These are phyloP conservation scores for Verticillium albo-atrum DNA, from an alignment of 2,329 filamentous ascomycete genomes.

Conservation along the genomic window DNA sequence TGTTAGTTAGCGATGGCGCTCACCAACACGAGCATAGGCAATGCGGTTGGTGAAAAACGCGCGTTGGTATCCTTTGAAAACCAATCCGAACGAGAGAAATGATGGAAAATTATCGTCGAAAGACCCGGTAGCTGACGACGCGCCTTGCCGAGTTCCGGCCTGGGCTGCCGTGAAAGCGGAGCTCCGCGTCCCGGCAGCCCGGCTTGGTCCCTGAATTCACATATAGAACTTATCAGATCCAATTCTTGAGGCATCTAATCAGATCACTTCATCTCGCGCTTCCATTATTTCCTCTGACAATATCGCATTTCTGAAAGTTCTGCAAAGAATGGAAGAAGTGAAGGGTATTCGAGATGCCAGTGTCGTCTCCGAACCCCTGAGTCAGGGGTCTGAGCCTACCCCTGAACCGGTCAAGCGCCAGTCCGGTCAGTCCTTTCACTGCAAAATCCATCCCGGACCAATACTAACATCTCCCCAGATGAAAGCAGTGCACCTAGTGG, in stretches of 20 bases:
- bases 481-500: conserved; percentile 4
- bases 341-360: background rate
- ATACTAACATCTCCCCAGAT: conserved; percentile 1
- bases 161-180: background rate
- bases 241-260: background rate
- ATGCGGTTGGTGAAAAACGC: background rate
- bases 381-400: background rate
- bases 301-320: background rate
- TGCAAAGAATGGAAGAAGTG: background rate
- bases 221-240: background rate
- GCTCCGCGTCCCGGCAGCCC: background rate
- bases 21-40: background rate
- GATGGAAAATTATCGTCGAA: background rate
- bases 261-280: background rate
- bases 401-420: background rate
- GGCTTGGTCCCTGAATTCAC: background rate
- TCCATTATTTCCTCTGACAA: background rate
- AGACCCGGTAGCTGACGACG: background rate
- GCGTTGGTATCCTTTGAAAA: background rate
- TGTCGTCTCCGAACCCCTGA: background rate
- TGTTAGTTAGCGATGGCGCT: background rate
- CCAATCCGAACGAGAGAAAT: background rate
- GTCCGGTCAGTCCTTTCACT: background rate
- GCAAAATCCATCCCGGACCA: background rate
- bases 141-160: background rate